Percentiles rank a stretch among this genome's conserved stretches.
These are phyloP conservation scores for Pichia sp. DNA, from an alignment of 1,139 yeast genomes.

Conservation along the genomic window DNA sequence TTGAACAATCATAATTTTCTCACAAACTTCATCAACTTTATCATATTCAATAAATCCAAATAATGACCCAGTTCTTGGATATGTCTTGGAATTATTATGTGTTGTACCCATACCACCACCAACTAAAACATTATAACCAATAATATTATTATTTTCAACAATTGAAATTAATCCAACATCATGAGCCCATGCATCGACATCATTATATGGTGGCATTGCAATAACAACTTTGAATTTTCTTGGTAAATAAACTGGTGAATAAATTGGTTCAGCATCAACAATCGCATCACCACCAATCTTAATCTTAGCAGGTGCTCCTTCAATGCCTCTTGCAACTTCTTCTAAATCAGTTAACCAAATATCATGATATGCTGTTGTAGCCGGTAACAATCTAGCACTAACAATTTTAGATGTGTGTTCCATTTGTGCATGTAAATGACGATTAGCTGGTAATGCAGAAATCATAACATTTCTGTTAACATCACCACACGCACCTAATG, in stretches of 20 bases:
- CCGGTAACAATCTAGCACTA: constrained; percentile 79
- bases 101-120: constrained; percentile 99
- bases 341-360: constrained; percentile 82
- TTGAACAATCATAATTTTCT: constrained; percentile 88
- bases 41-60: constrained; percentile 71
- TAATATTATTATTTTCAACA: constrained; percentile 52
- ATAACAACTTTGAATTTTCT: constrained; percentile 94
- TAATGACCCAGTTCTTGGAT: constrained; percentile 88
- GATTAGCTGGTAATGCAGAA: constrained; percentile 80
- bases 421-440: constrained; percentile 74
- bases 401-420: constrained; percentile 55
- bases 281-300: constrained; percentile 86
- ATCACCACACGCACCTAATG: constrained; percentile 98
- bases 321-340: constrained; percentile 51
- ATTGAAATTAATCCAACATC: constrained; percentile 92
- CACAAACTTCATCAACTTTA: constrained; percentile 72
- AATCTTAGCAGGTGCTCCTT: constrained; percentile 75
- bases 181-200: constrained; percentile 93
- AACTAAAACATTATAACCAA: constrained; percentile 81
- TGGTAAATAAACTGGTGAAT: constrained; percentile 84
- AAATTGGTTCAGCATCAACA: constrained; percentile 79
- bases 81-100: constrained; percentile 93
- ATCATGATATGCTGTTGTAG: constrained; percentile 94
- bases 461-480: constrained; percentile 94
- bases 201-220: constrained; percentile 94